Evolutionary conservation across 495 filamentous ascomycete species (phyloP), one percentile per base, ranked within the genome.

Genomic region (Penicillium tannophilum): DNA sequence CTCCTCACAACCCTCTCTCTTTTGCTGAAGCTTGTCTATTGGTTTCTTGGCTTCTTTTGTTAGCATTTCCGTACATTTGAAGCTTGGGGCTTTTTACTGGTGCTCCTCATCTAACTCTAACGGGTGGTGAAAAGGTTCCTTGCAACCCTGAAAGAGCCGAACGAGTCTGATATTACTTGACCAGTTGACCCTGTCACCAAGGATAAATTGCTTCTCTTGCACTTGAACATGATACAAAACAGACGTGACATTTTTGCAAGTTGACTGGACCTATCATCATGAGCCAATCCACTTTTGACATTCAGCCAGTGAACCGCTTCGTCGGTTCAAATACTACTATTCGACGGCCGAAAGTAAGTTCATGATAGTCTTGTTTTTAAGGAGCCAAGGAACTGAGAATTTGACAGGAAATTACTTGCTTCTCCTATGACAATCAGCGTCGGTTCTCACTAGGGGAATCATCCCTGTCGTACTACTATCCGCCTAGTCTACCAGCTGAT

Each of bases 391-490:
- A 17, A 39, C 51, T 31, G 48, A 58, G 33, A 31, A 33, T 4
- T 7, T 14, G 41, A 39, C 31, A 92, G 88, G 94, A 98, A 76
- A 90, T 97, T 52, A 80, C 90, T 2, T 90, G 78, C 69, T 98
- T 97, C 71, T 98, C 93, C 1, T 97, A 92, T 72, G 91, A 97
- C 74, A 79, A 90, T 11, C 70, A 91, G 12, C 95, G 89, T 71
- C 63, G 81, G n/a, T 91, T 90, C 65, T 87, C 76, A 49, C 82
- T 89, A 11, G 91, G 90, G 46, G 86, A 90, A 43, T 85, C 86
- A 12, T 93, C 91, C 1, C 64, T 99, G 41, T 82, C 83, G 47
- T 97, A 93, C 73, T 99, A 97, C 73, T 95, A 96, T 66, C 85
- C 90, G 11, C 89, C 95, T 0, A 68, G 69, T 26, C 73, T 96